These are phyloP conservation scores for Kluyveromyces marxianus DNA, from an alignment of 1,139 yeast genomes.

Conservation along the genomic window DNA sequence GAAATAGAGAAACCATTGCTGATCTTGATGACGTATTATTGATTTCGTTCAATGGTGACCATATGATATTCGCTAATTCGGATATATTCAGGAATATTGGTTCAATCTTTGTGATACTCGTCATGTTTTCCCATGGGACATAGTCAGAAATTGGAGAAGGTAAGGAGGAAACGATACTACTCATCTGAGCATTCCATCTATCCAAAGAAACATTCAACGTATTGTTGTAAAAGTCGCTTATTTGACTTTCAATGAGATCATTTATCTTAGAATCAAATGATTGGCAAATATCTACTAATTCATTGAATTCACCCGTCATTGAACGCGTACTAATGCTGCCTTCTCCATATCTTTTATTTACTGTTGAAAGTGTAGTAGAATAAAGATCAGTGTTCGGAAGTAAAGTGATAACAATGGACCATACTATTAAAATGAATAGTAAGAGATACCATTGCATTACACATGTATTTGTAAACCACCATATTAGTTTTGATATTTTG, in stretches of 20 bases:
- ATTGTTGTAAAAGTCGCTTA: neutral
- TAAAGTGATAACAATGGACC: neutral
- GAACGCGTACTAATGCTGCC: neutral
- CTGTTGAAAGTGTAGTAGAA: neutral
- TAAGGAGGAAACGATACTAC: neutral
- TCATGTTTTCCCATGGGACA: conserved; percentile 3
- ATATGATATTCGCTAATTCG: neutral
- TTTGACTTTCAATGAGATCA: neutral
- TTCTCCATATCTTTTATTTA: neutral
- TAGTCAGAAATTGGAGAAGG: neutral
- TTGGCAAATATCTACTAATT: neutral
- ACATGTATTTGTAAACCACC: neutral
- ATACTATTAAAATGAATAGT: neutral
- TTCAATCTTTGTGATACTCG: neutral
- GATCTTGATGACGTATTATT: neutral
- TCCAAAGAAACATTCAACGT: neutral
- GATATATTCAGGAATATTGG: neutral
- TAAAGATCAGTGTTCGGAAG: neutral
- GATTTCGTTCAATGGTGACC: neutral
- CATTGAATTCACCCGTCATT: neutral
- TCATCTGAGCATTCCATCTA: neutral
- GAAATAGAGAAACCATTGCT: neutral
- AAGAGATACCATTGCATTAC: neutral
- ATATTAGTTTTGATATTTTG: neutral
- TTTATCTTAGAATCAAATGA: neutral